Percentiles rank a stretch among this genome's conserved stretches.
phyloP scores from a whole-genome alignment of 495 filamentous ascomycete genomes.

The Pseudevernia furfuracea region DNA sequence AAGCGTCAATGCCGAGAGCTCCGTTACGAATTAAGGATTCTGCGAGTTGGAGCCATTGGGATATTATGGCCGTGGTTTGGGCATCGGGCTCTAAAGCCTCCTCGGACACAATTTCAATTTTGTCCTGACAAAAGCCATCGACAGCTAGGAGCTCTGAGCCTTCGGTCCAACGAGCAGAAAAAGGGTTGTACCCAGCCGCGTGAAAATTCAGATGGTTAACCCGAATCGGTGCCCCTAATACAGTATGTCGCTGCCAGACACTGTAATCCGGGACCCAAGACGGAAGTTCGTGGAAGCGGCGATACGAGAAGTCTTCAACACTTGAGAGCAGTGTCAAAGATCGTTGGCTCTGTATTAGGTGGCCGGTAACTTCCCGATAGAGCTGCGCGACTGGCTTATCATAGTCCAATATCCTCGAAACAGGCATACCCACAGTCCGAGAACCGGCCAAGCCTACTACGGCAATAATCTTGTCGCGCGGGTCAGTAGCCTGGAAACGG shows the following conservation, averaged over 20 bases:
- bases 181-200: background rate
- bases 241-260: constrained; percentile 14
- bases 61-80: background rate
- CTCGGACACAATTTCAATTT: background rate
- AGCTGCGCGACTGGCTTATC: constrained; percentile 7
- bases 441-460: constrained; percentile 21
- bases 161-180: background rate
- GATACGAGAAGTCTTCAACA: constrained; percentile 10
- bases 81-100: background rate
- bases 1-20: constrained; percentile 5
- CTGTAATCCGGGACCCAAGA: constrained; percentile 18
- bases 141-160: constrained; percentile 6
- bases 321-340: constrained; percentile 10
- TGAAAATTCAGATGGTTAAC: constrained; percentile 12
- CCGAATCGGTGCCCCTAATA: constrained; percentile 7
- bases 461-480: constrained; percentile 30
- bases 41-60: constrained; percentile 1
- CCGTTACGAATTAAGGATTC: constrained; percentile 6
- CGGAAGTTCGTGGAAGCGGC: constrained; percentile 1
- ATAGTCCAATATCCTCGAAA: constrained; percentile 14
- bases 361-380: constrained; percentile 12
- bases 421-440: background rate
- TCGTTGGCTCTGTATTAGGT: constrained; percentile 1
- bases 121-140: constrained; percentile 5
- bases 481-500: constrained; percentile 24